Percentiles rank a stretch among this genome's conserved stretches.
Conservation (phyloP, 805 yeast species). For the Yarrowia yakushimensis region DNA sequence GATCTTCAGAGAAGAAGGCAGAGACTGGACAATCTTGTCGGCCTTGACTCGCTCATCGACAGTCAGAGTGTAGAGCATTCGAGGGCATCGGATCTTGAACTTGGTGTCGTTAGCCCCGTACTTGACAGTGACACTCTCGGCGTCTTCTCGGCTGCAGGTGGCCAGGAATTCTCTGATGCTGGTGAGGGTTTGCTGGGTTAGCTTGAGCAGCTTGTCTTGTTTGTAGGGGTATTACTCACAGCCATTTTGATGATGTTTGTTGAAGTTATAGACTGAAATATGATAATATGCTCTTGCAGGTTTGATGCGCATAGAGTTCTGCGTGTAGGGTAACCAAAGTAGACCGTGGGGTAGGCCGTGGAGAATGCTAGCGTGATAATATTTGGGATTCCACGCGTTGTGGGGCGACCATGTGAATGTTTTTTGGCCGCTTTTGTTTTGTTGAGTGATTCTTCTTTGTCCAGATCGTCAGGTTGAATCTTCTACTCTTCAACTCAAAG, state of each 20-base stretch:
- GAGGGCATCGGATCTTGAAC: slow-evolving; percentile 98
- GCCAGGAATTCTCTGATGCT: slow-evolving; percentile 97
- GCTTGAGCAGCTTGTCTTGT: background rate
- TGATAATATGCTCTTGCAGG: background rate
- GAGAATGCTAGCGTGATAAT: too few species aligned
- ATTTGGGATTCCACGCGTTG: too few species aligned
- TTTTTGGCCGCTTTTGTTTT: too few species aligned
- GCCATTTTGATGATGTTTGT: background rate
- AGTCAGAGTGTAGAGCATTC: slow-evolving; percentile 89
- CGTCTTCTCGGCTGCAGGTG: slow-evolving; percentile 81
- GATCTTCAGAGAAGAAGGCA: slow-evolving; percentile 65
- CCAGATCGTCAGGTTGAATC: too few species aligned
- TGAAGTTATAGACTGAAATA: too few species aligned
- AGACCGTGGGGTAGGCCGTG: too few species aligned
- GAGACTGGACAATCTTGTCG: slow-evolving; percentile 93
- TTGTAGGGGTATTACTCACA: background rate
- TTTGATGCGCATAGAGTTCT: background rate
- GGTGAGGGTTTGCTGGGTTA: slow-evolving; percentile 65
- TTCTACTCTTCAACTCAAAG: background rate
- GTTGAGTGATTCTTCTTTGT: too few species aligned
- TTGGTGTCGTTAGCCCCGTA: slow-evolving; percentile 93
- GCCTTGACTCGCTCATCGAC: slow-evolving; percentile 96
- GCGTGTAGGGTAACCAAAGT: background rate
- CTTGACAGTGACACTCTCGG: slow-evolving; percentile 90
- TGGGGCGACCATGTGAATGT: too few species aligned